A percentile compares a stretch with the other conserved stretches of the same genome.
phyloP scores from a whole-genome alignment of 192 early-diverging fungal genomes.

The Coemansia sp. region DNA sequence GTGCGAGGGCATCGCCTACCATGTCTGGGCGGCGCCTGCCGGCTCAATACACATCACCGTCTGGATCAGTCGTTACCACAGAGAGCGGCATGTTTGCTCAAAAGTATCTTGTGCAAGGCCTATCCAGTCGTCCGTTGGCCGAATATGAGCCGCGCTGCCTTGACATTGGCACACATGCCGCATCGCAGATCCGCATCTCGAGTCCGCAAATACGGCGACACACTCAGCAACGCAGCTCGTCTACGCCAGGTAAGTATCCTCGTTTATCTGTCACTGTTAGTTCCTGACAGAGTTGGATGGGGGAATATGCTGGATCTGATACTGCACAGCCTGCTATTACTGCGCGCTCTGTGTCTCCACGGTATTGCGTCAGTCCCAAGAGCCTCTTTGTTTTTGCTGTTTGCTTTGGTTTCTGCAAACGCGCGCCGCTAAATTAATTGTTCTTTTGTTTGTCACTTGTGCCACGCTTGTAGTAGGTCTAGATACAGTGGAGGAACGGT shows the following conservation, averaged over 20 bases:
- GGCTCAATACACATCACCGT: constrained; percentile 15
- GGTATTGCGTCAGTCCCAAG: not conserved
- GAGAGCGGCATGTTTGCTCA: constrained; percentile 28
- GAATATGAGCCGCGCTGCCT: constrained; percentile 13
- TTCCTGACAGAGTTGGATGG: not conserved
- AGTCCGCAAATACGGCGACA: constrained; percentile 37
- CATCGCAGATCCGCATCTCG: constrained; percentile 41
- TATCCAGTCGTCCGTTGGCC: constrained; percentile 6
- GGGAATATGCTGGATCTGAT: not conserved
- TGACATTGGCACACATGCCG: constrained; percentile 11
- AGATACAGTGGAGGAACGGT: constrained; percentile 20
- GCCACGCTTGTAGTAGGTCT: constrained; percentile 10
- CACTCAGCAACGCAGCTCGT: constrained; percentile 17
- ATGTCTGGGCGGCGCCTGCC: constrained; percentile 13
- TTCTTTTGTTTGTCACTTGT: constrained; percentile 5
- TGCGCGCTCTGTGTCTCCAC: constrained; percentile 1
- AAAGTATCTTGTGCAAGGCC: constrained; percentile 42
- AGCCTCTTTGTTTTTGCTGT: not conserved
- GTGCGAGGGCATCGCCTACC: constrained; percentile 25
- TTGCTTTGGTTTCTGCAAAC: not conserved
- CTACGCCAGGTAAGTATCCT: constrained; percentile 33
- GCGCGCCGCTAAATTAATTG: not conserved
- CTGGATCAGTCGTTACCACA: constrained; percentile 8
- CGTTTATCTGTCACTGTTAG: not conserved
- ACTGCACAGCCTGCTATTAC: not conserved